phyloP scores from a whole-genome alignment of 192 early-diverging fungal species.

The Pecoramyces ruminantium region DNA sequence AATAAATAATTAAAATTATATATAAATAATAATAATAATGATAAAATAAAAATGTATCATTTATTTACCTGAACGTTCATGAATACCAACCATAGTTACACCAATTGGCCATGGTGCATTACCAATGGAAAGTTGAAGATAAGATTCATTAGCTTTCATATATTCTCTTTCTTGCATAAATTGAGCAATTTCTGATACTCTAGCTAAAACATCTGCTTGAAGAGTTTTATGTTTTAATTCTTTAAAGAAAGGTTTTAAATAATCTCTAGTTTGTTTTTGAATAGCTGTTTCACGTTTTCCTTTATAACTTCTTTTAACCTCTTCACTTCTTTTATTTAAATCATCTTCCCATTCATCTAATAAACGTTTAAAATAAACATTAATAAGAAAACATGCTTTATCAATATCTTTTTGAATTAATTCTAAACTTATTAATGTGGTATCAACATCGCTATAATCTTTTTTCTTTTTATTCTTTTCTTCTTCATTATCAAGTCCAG shows the following conservation, averaged over 20 bases:
- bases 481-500: conserved; percentile 1
- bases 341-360: conserved; percentile 73
- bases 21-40: too few relatives aligned
- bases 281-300: conserved; percentile 71
- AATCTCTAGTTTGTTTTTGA: conserved; percentile 68
- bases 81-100: conserved; percentile 47
- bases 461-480: neutral
- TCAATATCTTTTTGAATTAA: conserved; percentile 66
- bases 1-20: too few relatives aligned
- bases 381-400: conserved; percentile 49
- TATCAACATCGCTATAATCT: conserved; percentile 25
- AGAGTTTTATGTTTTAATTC: conserved; percentile 54
- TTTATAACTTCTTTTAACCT: conserved; percentile 55
- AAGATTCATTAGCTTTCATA: conserved; percentile 78
- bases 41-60: too few relatives aligned
- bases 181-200: conserved; percentile 81
- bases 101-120: conserved; percentile 98
- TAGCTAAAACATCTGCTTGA: conserved; percentile 69
- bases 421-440: conserved; percentile 44
- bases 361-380: conserved; percentile 69
- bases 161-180: conserved; percentile 75
- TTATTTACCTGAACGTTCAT: conserved; percentile 55
- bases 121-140: conserved; percentile 84
- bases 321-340: conserved; percentile 58
- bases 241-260: conserved; percentile 82